Base-by-base conservation (phyloP, 257 asterid species). In the Orobanche coerulescens region DNA sequence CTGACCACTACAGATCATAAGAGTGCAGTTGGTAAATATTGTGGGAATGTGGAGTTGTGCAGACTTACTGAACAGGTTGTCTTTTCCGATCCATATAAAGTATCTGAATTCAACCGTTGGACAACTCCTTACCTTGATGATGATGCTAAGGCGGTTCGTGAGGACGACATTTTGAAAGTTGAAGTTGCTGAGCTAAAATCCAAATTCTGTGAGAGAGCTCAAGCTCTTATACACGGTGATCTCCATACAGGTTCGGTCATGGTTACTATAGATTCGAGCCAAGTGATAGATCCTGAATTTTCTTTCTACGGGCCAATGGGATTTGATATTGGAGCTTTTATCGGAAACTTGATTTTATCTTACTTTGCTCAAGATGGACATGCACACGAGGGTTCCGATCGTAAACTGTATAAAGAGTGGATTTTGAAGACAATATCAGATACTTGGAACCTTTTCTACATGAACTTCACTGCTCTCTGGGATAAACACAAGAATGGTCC, bases 291-390 rank as follows among this genome's bases (percentile, higher is more conserved):
- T 74, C 95, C 97, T 11, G 98, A 92, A 73, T 92, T 92, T 80
- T 68, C 84, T 68, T 88, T 92, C 80, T 92, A 88, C 24, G 96
- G 81, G 52, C 98, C 98, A 14, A 86, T 84, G 95, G 96, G 98
- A 55, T 88, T 60, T 76, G 96, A 92, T 76, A 66, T 92, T 61
- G 98, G 98, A 75, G 98, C 98, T 63, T 88, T 78, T 69, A 73
- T 92, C 62, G 96, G 97, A 61, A 92, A 92, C 75, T 78, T 92
- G 49, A 78, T 92, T 57, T 78, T 88, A 76, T 91, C 98, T 16
- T 88, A 86, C 76, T 92, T 82, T 74, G 71, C 98, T 60, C 98
- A 92, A 86, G 94, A 84, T 80, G 98, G 98, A 30, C 98, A 92
- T 65, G 84, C 82, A 4, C 73, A 76, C 13, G 67, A 78, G 36